Base-by-base conservation (phyloP, 345 rosid genomes). In the Brassica juncea region DNA sequence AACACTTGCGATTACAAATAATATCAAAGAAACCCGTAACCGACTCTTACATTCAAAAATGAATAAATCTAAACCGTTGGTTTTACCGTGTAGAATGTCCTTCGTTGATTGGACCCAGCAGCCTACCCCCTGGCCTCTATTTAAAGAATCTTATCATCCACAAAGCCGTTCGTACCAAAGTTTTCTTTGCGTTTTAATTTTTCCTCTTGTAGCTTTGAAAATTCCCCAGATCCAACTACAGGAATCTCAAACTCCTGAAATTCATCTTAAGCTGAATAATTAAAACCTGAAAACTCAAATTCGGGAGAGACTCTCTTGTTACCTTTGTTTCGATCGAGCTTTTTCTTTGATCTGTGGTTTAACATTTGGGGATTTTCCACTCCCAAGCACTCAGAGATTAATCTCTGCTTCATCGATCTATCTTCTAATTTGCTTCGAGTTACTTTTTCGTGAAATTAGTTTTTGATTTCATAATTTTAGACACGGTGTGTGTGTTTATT, bases 131-230 rank as follows among this genome's bases (percentile, higher is more conserved):
- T 62, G 1, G 10, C 67, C 54, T 52, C 71, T 73, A 74, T 74
- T n/a, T 79, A 79, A 79, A 61, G 35, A 74, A 55, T 70, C 76
- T 75, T 78, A 61, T 80, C 83, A n/a, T 80, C 83, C 25, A 15
- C 19, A 49, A 14, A 74, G 47, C 47, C 47, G 47, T 31, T 31
- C 66, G 47, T 52, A 74, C 59, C 4, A 70, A 55, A 42, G 78
- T 61, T 68, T 42, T 70, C 63, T 63, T 63, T 9, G 21, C 75
- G 61, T 61, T 77, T 57, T 10, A 1, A 5, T 2, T 10, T 21
- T n/a, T 25, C 16, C 4, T 21, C 19, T 14, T 25, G 28, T 42
- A 30, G 39, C 10, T 37, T 39, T 31, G 12, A 73, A 39, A 66
- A 67, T 27, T 23, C 15, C 75, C 44, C 52, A 80, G 82, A 80